Evolutionary conservation across 768 basidiomycete genomes (phyloP), one percentile per base, ranked within the genome.

Genomic region (Hemileccinum rubropunctum): DNA sequence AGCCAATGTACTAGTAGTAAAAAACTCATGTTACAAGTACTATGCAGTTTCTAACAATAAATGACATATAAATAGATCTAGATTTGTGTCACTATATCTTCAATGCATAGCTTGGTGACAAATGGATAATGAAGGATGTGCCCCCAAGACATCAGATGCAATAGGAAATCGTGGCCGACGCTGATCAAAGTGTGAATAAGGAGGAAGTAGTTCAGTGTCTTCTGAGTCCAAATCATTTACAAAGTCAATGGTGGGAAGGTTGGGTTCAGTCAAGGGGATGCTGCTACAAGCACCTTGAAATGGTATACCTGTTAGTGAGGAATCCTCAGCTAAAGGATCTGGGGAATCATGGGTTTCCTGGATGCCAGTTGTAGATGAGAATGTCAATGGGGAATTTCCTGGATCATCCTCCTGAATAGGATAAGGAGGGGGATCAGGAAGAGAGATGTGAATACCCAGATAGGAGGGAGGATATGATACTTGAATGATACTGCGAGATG

Each of bases 111-210:
- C 32, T 26, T 15, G 39, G 23, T 39, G 14, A 4, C 66, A 30
- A 27, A 41, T 8, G 18, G 68, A 46, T 35, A 55, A 15, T 3
- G 58, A 52, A 1, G 68, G 66, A 30, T 67, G 68, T 43, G 68
- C 66, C 5, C 68, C 68, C 45, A 67, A 28, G 0, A 45, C 41
- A 38, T 55, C 55, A 12, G 57, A 46, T 23, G 58, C 64, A 9
- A 17, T 6, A n/a, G 58, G 58, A 32, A 59, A 57, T 21, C 47
- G 52, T 7, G 54, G 53, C 10, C 47, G 59, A 23, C 48, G 53
- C 7, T 58, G 45, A 35, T 69, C 69, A 21, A 66, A 61, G 28
- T 56, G 65, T 0, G 64, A 61, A 51, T 71, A 69, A 21, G 52
- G 33, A 33, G 69, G 69, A 3, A 49, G 53, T 10, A 45, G 35